Base-by-base conservation (phyloP, 2,329 filamentous ascomycete genomes). In the Delphinella strobiligena region DNA sequence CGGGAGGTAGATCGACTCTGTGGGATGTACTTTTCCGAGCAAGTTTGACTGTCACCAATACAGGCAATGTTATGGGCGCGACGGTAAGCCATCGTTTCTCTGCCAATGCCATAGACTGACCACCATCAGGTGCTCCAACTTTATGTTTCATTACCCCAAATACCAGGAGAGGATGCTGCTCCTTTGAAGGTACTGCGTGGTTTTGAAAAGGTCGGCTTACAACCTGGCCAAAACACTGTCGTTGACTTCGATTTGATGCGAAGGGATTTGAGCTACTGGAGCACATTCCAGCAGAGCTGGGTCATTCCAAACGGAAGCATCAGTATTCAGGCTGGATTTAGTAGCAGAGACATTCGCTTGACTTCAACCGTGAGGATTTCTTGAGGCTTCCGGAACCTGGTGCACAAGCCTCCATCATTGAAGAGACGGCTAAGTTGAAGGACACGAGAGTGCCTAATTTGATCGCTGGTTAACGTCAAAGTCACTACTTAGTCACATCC, bases 11-110 rank as follows among this genome's bases (percentile, higher is more conserved):
- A 52, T 67, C 72, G 2, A 61, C 61, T 40, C 69, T 86, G 1
- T 86, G 74, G 64, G 80, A 85, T 42, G 63, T 75, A 1, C 50
- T 85, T 34, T 84, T 78, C 64, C 73, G 66, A 10, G 72, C 82
- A n/a, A 71, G 71, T 1, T 76, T 75, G 0, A 75, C 71, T 8
- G 69, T 89, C 45, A 76, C 68, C 46, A 88, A 89, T 66, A 82
- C 72, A 3, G 82, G 82, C 27, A 51, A 59, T 1, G 47, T 74
- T 0, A 64, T 60, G 2, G 80, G 80, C 16, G 78, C 83, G 30
- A 80, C 82, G 5, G 68, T 76, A 27, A 27, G 22, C 22, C 12
- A 27, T 7, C 7, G 7, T 27, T 27, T 19, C 22, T 27, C 63
- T 64, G 2, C 61, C 67, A n/a, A n/a, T n/a, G n/a, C n/a, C n/a